Conservation (phyloP, 495 filamentous ascomycete species). For the Pseudotulostoma volvatum region DNA sequence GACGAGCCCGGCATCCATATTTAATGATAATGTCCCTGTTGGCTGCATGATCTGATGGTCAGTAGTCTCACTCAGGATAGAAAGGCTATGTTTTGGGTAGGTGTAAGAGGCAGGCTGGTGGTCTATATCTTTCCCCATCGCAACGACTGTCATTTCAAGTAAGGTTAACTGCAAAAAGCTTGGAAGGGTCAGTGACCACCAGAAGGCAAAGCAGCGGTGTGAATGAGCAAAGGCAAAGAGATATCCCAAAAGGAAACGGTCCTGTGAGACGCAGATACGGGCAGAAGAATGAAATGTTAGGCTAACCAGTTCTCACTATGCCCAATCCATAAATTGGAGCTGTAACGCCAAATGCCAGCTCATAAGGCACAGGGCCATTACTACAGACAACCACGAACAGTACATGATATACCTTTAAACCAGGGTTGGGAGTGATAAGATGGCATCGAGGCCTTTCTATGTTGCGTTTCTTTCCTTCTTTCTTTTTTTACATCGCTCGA, state of each 20-base stretch:
- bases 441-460: neutral
- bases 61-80: neutral
- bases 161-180: no score
- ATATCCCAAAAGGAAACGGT: no score
- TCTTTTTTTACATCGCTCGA: no score
- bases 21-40: neutral
- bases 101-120: neutral
- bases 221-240: no score
- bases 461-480: neutral
- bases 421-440: neutral
- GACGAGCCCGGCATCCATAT: neutral
- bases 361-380: conserved; percentile 6
- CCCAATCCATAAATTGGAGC: conserved; percentile 4
- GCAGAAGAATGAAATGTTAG: neutral
- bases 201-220: no score
- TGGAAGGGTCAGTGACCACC: no score
- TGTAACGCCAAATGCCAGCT: conserved; percentile 11
- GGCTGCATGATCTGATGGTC: neutral
- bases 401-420: conserved; percentile 1
- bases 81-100: neutral
- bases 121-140: no score
- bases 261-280: conserved; percentile 4
- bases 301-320: neutral
- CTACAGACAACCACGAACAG: conserved; percentile 8
- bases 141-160: no score